Base-by-base conservation (phyloP, 495 filamentous ascomycete species). In the Mytilinidion resinicola region DNA sequence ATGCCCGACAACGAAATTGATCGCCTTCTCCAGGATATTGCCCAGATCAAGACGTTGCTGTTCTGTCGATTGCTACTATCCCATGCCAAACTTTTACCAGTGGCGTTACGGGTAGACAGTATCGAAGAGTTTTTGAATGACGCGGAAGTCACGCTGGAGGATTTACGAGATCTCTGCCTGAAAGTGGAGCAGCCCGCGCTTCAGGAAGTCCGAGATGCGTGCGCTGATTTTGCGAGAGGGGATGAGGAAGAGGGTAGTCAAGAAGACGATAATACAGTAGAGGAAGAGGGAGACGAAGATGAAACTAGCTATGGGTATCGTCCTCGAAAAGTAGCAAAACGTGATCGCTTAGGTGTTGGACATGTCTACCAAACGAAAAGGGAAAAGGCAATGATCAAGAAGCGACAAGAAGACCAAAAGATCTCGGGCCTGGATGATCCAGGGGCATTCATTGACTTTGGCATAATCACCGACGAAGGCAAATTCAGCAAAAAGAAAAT, bases 151-250 rank as follows among this genome's bases (percentile, higher is more conserved):
- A 68, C 73, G 1, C 69, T 70, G 30, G 65, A 75, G 0, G 76
- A 79, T 51, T 56, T 82, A 9, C 67, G 76, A 17, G 78, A 80
- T 56, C 62, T 80, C 7, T 77, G 74, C 41, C 69, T 80, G 17
- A 74, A 71, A 48, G 65, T 82, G 15, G 76, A 79, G 41, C 60
- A 70, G 30, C 76, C 76, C 15, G 70, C 66, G 34, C 67, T 78
- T 4, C 73, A 80, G 61, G 72, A 75, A 11, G 73, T 80, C 34
- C 72, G 77, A 19, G 75, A 80, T 65, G 77, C 78, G 17, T 80
- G 78, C 62, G 77, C 79, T 14, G 78, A 82, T 65, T 73, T 80
- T 57, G 52, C 65, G 74, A 39, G 69, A 69, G n/a, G 72, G 74
- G 56, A 49, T 1, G 58, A 61, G 34, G 51, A 48, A 51, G 41